A percentile compares a stretch with the other conserved stretches of the same genome.
Conservation (phyloP, 2,329 filamentous ascomycete genomes). For the Colletotrichum agaves region DNA sequence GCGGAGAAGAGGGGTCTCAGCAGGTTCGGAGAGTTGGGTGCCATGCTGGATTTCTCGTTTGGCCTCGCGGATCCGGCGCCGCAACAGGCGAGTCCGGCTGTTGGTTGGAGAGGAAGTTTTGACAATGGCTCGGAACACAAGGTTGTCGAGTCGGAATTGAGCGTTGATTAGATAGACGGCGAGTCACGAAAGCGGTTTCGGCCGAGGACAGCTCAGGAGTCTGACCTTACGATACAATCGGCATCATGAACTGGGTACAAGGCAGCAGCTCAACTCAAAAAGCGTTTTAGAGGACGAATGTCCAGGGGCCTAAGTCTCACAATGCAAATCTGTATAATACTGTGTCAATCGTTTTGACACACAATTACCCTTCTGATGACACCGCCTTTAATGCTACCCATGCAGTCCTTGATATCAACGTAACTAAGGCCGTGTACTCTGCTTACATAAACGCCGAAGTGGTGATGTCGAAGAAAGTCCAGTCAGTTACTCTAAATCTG, state of each 20-base stretch:
- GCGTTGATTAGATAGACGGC: constrained; percentile 21
- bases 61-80: constrained; percentile 25
- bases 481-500: constrained; percentile 71
- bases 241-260: background rate
- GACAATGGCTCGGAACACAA: constrained; percentile 20
- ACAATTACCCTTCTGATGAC: background rate
- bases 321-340: constrained; percentile 19
- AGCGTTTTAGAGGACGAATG: background rate
- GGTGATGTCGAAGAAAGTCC: background rate
- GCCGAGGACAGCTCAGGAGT: background rate
- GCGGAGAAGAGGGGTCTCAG: constrained; percentile 48
- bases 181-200: background rate
- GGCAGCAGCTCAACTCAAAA: background rate
- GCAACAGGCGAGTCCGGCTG: constrained; percentile 12
- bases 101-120: constrained; percentile 18
- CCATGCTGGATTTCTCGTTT: constrained; percentile 51
- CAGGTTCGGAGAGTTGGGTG: constrained; percentile 59
- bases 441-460: background rate
- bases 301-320: background rate
- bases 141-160: constrained; percentile 35
- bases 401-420: background rate
- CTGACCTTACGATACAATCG: background rate
- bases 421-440: constrained; percentile 14
- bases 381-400: constrained; percentile 5
- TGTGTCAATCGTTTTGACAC: constrained; percentile 7